Evolutionary conservation across 1,284 basidiomycete species (phyloP).

Genomic region (Fistulinella cinereoalba): DNA sequence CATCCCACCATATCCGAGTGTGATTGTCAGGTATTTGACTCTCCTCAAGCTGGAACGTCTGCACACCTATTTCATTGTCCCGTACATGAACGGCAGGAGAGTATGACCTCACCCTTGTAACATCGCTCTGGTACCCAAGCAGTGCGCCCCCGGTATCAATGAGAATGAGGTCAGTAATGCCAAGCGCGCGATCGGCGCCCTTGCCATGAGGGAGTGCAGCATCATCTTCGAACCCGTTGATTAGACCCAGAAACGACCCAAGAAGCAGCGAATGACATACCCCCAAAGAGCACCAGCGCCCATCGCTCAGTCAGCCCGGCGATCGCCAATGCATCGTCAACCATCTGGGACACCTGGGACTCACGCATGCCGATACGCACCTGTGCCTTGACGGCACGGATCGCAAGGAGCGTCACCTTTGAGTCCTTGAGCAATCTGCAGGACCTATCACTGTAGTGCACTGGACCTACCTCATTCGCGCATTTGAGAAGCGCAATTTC

Average conservation of each 20-base stretch:
- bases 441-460: neutral
- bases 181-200: constrained; percentile 64
- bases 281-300: constrained; percentile 75
- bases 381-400: constrained; percentile 60
- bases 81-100: neutral
- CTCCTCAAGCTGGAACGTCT: constrained; percentile 69
- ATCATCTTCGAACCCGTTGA: constrained; percentile 52
- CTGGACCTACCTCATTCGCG: constrained; percentile 67
- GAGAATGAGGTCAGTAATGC: constrained; percentile 63
- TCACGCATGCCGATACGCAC: constrained; percentile 75
- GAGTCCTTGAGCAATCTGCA: constrained; percentile 1
- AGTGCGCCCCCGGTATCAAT: constrained; percentile 74
- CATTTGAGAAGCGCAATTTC: constrained; percentile 76
- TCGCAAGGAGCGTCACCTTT: constrained; percentile 75
- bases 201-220: constrained; percentile 83
- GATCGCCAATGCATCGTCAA: constrained; percentile 51
- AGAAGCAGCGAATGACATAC: constrained; percentile 40
- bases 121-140: constrained; percentile 74
- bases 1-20: constrained; percentile 61
- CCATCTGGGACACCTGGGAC: constrained; percentile 59
- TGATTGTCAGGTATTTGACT: constrained; percentile 58
- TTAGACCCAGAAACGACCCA: neutral
- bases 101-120: constrained; percentile 60
- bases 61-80: constrained; percentile 1
- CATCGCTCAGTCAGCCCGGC: constrained; percentile 59